Conservation (phyloP, 2,329 filamentous ascomycete species). For the Pseudocercospora crystallina region DNA sequence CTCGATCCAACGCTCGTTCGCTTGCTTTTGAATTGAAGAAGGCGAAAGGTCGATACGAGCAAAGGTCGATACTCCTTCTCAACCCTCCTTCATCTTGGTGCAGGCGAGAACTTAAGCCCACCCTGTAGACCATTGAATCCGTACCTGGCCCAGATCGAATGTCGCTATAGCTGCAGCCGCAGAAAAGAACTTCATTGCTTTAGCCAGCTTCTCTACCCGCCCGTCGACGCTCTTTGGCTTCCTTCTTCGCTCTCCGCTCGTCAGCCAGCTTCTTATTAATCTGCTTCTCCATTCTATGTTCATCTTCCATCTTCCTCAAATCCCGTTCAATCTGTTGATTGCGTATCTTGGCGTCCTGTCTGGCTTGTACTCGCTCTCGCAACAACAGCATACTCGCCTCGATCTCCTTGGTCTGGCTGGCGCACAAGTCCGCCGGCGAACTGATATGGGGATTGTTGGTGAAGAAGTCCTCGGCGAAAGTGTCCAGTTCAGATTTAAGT, state of each 20-base stretch:
- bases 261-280: conserved; percentile 44
- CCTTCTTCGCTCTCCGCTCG: conserved; percentile 38
- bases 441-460: conserved; percentile 35
- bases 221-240: conserved; percentile 34
- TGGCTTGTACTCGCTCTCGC: conserved; percentile 33
- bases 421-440: conserved; percentile 37
- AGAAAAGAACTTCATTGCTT: background rate
- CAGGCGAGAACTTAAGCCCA: too few species aligned
- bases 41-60: too few species aligned
- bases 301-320: conserved; percentile 43
- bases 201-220: conserved; percentile 15
- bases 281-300: conserved; percentile 47
- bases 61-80: too few species aligned
- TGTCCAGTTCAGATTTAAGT: conserved; percentile 38
- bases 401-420: conserved; percentile 34
- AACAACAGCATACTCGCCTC: conserved; percentile 30
- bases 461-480: conserved; percentile 44
- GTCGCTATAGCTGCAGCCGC: too few species aligned
- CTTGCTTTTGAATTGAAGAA: too few species aligned
- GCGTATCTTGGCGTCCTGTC: conserved; percentile 41
- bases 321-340: conserved; percentile 46
- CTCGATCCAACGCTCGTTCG: too few species aligned
- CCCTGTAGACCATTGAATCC: too few species aligned
- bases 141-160: too few species aligned
- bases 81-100: too few species aligned